phyloP scores from a whole-genome alignment of 1,284 basidiomycete genomes.

The Coniophora puteana region DNA sequence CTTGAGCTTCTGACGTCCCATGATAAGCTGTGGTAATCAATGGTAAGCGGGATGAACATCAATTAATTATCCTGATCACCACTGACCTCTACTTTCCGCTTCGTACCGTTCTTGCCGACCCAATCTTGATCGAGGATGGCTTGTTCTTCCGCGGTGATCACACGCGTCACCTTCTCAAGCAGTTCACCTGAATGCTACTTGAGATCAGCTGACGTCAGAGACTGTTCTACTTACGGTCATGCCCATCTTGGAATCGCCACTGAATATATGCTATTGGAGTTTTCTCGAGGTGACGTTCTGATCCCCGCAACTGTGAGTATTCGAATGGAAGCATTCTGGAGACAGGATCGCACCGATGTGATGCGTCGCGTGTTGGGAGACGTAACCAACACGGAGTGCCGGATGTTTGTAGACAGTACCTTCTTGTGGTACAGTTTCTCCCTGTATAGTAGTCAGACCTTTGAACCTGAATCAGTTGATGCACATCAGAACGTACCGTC shows the following conservation, averaged over 20 bases:
- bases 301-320: constrained; percentile 10
- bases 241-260: constrained; percentile 99
- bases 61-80: constrained; percentile 18
- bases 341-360: constrained; percentile 64
- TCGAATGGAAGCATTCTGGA: constrained; percentile 11
- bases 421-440: constrained; percentile 91
- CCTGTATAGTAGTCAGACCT: constrained; percentile 40
- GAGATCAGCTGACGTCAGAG: constrained; percentile 10
- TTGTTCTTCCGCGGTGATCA: constrained; percentile 87
- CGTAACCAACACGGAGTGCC: constrained; percentile 92
- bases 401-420: constrained; percentile 97
- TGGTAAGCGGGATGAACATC: constrained; percentile 8
- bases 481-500: constrained; percentile 51
- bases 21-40: constrained; percentile 57
- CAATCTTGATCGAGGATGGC: constrained; percentile 83
- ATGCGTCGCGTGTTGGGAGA: constrained; percentile 97
- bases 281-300: constrained; percentile 91
- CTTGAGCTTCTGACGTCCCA: constrained; percentile 98
- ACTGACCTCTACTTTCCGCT: constrained; percentile 87
- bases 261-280: constrained; percentile 95
- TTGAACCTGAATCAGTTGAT: constrained; percentile 8
- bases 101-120: constrained; percentile 88
- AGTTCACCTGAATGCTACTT: constrained; percentile 65
- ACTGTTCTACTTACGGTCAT: constrained; percentile 72
- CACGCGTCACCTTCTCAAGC: constrained; percentile 89